Evolutionary conservation across 345 rosid genomes (phyloP).

Genomic region (Arabidopsis suecica): DNA sequence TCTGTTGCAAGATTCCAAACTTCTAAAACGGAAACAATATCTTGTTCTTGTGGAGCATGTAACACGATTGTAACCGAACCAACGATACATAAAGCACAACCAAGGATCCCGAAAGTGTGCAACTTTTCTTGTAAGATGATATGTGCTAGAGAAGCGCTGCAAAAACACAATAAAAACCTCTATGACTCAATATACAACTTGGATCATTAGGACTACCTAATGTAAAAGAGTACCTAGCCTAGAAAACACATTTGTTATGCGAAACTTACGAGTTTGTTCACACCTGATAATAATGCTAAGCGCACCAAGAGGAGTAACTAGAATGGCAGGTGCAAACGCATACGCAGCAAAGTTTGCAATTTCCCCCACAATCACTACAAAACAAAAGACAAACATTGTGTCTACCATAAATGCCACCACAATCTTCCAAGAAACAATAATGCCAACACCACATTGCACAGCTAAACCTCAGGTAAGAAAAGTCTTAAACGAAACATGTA

Average conservation of each 20-base stretch:
- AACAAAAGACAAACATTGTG: slow-evolving; percentile 2
- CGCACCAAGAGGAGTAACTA: slow-evolving; percentile 93
- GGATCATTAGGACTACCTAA: background rate
- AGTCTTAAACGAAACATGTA: background rate
- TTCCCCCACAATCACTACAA: slow-evolving; percentile 87
- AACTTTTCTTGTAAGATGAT: slow-evolving; percentile 72
- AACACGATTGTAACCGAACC: slow-evolving; percentile 85
- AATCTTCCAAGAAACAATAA: background rate
- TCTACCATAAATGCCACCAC: background rate
- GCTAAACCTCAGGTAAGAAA: background rate
- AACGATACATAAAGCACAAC: slow-evolving; percentile 85
- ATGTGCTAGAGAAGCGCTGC: slow-evolving; percentile 87
- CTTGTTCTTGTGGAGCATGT: slow-evolving; percentile 92
- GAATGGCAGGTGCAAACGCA: slow-evolving; percentile 90
- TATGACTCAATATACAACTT: background rate
- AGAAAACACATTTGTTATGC: background rate
- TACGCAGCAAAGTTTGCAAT: slow-evolving; percentile 89
- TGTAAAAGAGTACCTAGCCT: background rate
- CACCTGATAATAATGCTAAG: slow-evolving; percentile 87
- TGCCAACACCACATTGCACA: background rate
- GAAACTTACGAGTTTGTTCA: slow-evolving; percentile 15
- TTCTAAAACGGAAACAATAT: slow-evolving; percentile 75
- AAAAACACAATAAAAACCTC: slow-evolving; percentile 3
- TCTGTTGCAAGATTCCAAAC: slow-evolving; percentile 95
- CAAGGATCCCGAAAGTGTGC: slow-evolving; percentile 82